Evolutionary conservation across 2,329 filamentous ascomycete genomes (phyloP).

Genomic region (Didymella lethalis): DNA sequence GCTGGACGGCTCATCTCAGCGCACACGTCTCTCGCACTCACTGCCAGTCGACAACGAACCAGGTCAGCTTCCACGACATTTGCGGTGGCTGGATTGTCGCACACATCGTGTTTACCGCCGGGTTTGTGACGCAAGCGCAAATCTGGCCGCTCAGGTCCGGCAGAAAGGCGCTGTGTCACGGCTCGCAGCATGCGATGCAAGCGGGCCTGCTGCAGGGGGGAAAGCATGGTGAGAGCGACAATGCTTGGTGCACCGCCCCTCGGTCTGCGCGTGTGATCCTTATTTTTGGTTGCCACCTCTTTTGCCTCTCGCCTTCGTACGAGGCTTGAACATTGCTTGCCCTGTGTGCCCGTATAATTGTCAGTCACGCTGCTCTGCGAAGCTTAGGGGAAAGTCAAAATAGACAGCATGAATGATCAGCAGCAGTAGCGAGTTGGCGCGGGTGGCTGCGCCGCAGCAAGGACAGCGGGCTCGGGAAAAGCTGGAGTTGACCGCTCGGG

Average conservation of each 20-base stretch:
- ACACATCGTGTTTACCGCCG: constrained; percentile 30
- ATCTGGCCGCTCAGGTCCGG: constrained; percentile 14
- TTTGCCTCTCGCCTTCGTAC: constrained; percentile 16
- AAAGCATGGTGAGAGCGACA: constrained; percentile 14
- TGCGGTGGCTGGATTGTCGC: constrained; percentile 16
- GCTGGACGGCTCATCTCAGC: constrained; percentile 23
- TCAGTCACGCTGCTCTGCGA: constrained; percentile 2
- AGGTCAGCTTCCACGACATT: constrained; percentile 18
- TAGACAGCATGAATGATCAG: constrained; percentile 26
- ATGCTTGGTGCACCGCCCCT: constrained; percentile 25
- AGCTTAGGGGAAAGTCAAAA: constrained; percentile 11
- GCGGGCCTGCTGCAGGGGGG: constrained; percentile 17
- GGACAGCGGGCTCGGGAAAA: constrained; percentile 14
- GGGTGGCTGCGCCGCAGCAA: constrained; percentile 32
- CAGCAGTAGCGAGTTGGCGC: constrained; percentile 20
- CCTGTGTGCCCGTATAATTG: constrained; percentile 1
- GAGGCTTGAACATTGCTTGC: constrained; percentile 15
- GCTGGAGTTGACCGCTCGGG: constrained; percentile 14
- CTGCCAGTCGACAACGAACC: constrained; percentile 28
- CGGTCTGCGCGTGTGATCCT: constrained; percentile 28
- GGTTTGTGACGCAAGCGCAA: constrained; percentile 29
- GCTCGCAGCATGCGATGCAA: constrained; percentile 19
- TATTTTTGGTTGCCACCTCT: constrained; percentile 29
- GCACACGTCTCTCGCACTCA: constrained; percentile 23
- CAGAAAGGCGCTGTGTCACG: constrained; percentile 14